Base-by-base conservation (phyloP, 2,329 filamentous ascomycete species). In the Rhynchosporium graminicola region DNA sequence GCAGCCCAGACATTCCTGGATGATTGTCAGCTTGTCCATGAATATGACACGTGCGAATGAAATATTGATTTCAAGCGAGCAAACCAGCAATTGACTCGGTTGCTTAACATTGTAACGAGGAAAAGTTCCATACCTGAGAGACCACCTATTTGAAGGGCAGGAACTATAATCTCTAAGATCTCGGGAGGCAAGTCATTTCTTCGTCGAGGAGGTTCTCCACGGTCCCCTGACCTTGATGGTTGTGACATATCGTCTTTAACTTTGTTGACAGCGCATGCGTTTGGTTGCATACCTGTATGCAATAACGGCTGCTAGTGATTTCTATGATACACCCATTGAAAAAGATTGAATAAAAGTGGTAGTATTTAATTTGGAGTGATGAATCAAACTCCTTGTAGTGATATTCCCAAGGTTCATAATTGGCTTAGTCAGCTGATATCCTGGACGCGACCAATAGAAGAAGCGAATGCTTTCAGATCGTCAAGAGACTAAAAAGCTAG, bases 71-170 rank as follows among this genome's bases (percentile, higher is more conserved):
- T 20, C 20, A 9, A 12, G 36, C n/a, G 8, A 10, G 36, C 4
- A 43, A 2, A 20, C 20, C 20, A 20, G 20, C 20, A 20, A 20
- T 43, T 15, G 15, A 43, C 13, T 29, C 15, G 50, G 59, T 40
- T 50, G 13, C 6, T 26, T 5, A 10, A 4, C 13, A 7, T 9
- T 20, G 1, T 48, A 4, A n/a, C 20, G 10, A 20, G 20, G 20
- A 20, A 20, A 56, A 55, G 15, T 59, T 69, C 12, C 74, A 62
- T 69, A 89, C 87, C 87, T 60, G 81, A 79, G 60, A 81, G 74
- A n/a, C 79, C 79, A 33, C 87, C 87, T 61, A 87, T 78, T 69
- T 86, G 83, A 55, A 88, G 72, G 28, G 86, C 81, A 26, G 81
- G 80, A 8, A 74, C 71, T 20, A 85, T 67, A 8, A 84, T 75